Conservation (phyloP, 306 rosid genomes). For the Vicia faba region DNA sequence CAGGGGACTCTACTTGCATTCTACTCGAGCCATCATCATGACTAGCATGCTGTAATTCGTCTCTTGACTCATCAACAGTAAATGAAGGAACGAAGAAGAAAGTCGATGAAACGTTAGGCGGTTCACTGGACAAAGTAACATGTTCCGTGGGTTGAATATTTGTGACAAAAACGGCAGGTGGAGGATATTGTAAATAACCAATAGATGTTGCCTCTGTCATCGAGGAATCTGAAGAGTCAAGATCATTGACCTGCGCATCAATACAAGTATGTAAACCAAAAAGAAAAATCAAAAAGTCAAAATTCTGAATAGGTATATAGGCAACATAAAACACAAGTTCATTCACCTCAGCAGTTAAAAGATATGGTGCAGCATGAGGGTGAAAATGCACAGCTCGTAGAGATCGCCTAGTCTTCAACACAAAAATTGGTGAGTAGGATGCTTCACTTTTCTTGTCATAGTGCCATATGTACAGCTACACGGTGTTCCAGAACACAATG, state of each 20-base stretch:
- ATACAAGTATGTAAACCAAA: slow-evolving; percentile 29
- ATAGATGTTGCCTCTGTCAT: slow-evolving; percentile 87
- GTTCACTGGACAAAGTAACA: slow-evolving; percentile 58
- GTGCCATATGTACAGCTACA: slow-evolving; percentile 92
- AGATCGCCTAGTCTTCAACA: slow-evolving; percentile 85
- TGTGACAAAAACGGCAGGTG: slow-evolving; percentile 87
- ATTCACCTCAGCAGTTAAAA: slow-evolving; percentile 90
- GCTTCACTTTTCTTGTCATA: slow-evolving; percentile 76
- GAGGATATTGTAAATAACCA: slow-evolving; percentile 91
- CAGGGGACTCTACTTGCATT: slow-evolving; percentile 64
- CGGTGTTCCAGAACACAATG: slow-evolving; percentile 33
- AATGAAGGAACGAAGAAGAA: slow-evolving; percentile 69
- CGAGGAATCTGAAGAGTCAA: slow-evolving; percentile 85
- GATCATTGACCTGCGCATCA: slow-evolving; percentile 83
- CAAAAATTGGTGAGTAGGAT: slow-evolving; percentile 70
- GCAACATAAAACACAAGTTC: slow-evolving; percentile 24
- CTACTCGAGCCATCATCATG: slow-evolving; percentile 59
- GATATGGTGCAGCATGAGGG: slow-evolving; percentile 89
- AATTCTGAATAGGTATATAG: slow-evolving; percentile 2
- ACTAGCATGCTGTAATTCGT: slow-evolving; percentile 52
- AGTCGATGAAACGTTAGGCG: slow-evolving; percentile 69
- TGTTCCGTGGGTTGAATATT: slow-evolving; percentile 69
- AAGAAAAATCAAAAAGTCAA: slow-evolving; percentile 12
- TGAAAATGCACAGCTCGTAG: slow-evolving; percentile 98
- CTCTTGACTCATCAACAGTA: slow-evolving; percentile 67